Evolutionary conservation across 2,329 filamentous ascomycete genomes (phyloP), one percentile per base, ranked within the genome.

Genomic region (Phyllachora maydis): DNA sequence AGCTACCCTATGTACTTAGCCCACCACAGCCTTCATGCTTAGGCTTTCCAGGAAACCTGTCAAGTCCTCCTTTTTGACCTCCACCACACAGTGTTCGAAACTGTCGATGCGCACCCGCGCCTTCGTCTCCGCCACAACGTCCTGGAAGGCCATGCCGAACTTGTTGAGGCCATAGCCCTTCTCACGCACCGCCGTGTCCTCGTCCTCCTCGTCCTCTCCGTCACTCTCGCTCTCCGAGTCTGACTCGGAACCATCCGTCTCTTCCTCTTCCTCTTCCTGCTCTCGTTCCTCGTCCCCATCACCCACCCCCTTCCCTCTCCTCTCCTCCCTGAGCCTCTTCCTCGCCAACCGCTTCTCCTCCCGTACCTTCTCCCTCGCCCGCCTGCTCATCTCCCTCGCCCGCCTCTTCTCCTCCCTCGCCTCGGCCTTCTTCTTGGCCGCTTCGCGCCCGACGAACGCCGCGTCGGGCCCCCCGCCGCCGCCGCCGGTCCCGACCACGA

Each of bases 81-180:
- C 88, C 22, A 95, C 83, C 6, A 95, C 88, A 39, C 81, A 91
- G 45, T 92, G 79, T 49, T 98, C 88, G 40, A 98, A 98, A 45
- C 78, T 90, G 48, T 98, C 88, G 41, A 93, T 90, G 29, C 82
- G 59, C 11, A 95, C 82, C 10, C 83, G 55, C 1, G 85, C 79
- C 28, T 73, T 88, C 10, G 85, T 95, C 54, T 93, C 81, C 24
- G 74, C 66, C 3, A 92, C 77, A 1, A 95, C 88, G 40, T 92
- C 82, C 43, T 93, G 82, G 46, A 98, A 98, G 3, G 88, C 85
- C 37, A 74, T 82, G 6, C 88, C 88, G 40, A 98, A 98, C 23
- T 76, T 68, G 48, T 95, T 98, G 24, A 78, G 52, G 2, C 83
- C 75, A 25, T 77, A 75, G 1, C 74, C 71, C 30, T 65, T 65